Conservation (phyloP, 2,329 filamentous ascomycete genomes). For the Dactylella cylindrospora region DNA sequence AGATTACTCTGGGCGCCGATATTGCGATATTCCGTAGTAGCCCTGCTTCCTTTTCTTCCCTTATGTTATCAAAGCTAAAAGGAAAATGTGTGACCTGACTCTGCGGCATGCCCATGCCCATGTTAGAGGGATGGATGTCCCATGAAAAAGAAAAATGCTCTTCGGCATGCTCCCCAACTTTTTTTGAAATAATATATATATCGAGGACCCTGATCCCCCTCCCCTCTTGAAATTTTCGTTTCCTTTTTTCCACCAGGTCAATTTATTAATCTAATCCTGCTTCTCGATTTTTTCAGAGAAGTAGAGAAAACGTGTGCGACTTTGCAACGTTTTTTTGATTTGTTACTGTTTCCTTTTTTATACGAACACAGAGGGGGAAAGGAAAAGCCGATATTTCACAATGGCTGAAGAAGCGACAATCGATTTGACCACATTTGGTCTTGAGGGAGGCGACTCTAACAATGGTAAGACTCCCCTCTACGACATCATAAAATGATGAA, state of each 20-base stretch:
- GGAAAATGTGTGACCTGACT: conserved; percentile 41
- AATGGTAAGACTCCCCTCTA: conserved; percentile 22
- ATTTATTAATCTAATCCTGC: conserved; percentile 8
- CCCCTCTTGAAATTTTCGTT: conserved; percentile 3
- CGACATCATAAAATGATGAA: background rate
- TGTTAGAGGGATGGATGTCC: background rate
- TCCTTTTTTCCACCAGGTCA: conserved; percentile 12
- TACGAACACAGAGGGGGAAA: background rate
- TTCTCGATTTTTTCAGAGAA: conserved; percentile 1
- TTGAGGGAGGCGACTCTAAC: conserved; percentile 32
- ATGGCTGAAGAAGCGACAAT: conserved; percentile 33
- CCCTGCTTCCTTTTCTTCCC: too few relatives aligned
- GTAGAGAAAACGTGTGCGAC: background rate
- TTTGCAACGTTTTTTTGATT: conserved; percentile 6
- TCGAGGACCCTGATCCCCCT: conserved; percentile 38
- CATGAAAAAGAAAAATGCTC: conserved; percentile 37
- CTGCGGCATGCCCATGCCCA: conserved; percentile 3
- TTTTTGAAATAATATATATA: conserved; percentile 34
- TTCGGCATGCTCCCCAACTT: conserved; percentile 13
- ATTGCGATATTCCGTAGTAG: conserved; percentile 41
- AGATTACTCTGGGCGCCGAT: conserved; percentile 29
- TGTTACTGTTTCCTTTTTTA: conserved; percentile 8
- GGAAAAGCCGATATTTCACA: background rate
- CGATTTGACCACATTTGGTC: conserved; percentile 28
- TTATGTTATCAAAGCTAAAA: conserved; percentile 31